Percentiles rank a stretch among this genome's conserved stretches.
Evolutionary conservation across 768 basidiomycete genomes (phyloP).

Genomic region (Lactifluus piperatus): DNA sequence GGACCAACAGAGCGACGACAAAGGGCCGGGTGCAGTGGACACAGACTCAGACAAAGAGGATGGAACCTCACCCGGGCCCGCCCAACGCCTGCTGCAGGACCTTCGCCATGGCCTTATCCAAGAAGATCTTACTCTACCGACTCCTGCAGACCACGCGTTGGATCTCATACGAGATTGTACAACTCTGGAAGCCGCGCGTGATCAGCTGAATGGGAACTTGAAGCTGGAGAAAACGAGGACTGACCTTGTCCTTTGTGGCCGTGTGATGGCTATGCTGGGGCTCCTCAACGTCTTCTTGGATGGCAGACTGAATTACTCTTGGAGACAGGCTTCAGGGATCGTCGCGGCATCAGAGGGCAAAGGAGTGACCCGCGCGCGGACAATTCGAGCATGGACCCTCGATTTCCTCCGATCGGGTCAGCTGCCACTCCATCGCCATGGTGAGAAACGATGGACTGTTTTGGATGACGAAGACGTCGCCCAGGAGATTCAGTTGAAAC

Average conservation of each 20-base stretch:
- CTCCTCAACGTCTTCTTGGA: neutral
- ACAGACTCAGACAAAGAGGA: neutral
- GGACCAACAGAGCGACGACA: no score
- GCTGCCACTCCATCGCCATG: neutral
- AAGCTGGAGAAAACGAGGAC: neutral
- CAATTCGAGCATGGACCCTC: neutral
- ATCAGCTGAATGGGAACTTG: neutral
- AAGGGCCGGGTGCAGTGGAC: no score
- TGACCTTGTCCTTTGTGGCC: neutral
- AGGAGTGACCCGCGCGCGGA: neutral
- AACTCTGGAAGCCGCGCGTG: neutral
- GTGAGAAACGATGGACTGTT: accelerated
- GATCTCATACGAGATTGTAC: no score
- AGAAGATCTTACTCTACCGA: neutral
- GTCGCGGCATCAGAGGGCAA: neutral
- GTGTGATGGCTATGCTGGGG: neutral
- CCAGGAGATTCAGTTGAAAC: neutral
- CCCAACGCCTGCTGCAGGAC: neutral
- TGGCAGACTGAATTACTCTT: neutral
- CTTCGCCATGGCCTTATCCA: neutral
- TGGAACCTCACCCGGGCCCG: neutral
- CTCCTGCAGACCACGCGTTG: neutral
- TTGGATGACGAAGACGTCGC: neutral
- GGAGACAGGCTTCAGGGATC: neutral
- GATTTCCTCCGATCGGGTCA: neutral